Percentiles rank a stretch among this genome's conserved stretches.
phyloP scores from a whole-genome alignment of 1,284 basidiomycete genomes.

The Cystobasidium slooffiae region DNA sequence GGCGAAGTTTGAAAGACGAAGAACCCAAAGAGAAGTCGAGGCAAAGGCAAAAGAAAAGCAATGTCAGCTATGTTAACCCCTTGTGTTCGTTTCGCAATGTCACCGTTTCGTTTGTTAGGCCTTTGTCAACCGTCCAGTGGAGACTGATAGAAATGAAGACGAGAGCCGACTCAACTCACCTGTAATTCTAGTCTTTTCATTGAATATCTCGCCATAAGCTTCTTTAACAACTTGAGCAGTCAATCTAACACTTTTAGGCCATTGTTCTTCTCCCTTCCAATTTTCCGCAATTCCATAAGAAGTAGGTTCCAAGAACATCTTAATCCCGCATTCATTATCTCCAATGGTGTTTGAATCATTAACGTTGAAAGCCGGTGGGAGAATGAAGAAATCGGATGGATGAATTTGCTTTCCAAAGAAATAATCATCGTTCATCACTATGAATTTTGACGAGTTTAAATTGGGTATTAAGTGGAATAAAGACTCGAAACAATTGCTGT shows the following conservation, averaged over 20 bases:
- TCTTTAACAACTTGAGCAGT: slow-evolving; percentile 22
- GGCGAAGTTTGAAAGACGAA: not conserved
- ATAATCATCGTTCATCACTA: slow-evolving; percentile 40
- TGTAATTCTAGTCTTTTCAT: slow-evolving; percentile 18
- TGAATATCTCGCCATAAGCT: slow-evolving; percentile 23
- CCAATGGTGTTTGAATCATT: too few relatives aligned
- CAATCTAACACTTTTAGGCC: slow-evolving; percentile 23
- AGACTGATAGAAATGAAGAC: not conserved
- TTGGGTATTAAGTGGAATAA: slow-evolving; percentile 29
- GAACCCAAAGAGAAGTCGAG: too few relatives aligned
- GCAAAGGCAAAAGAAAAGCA: not conserved
- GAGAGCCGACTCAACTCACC: slow-evolving; percentile 4
- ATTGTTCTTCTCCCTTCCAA: slow-evolving; percentile 14
- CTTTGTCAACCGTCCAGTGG: too few relatives aligned
- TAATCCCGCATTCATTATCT: slow-evolving; percentile 11
- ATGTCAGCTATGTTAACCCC: not conserved
- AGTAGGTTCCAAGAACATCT: slow-evolving; percentile 28
- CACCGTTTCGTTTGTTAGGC: too few relatives aligned
- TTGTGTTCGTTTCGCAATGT: too few relatives aligned
- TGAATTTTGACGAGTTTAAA: slow-evolving; percentile 13
- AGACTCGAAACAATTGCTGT: slow-evolving; percentile 29
- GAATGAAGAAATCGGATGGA: slow-evolving; percentile 30
- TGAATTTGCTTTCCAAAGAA: slow-evolving; percentile 23
- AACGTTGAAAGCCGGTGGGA: too few relatives aligned
- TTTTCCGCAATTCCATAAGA: slow-evolving; percentile 17